Evolutionary conservation across 257 asterid genomes (phyloP).

Genomic region (Solanum sejunctum): DNA sequence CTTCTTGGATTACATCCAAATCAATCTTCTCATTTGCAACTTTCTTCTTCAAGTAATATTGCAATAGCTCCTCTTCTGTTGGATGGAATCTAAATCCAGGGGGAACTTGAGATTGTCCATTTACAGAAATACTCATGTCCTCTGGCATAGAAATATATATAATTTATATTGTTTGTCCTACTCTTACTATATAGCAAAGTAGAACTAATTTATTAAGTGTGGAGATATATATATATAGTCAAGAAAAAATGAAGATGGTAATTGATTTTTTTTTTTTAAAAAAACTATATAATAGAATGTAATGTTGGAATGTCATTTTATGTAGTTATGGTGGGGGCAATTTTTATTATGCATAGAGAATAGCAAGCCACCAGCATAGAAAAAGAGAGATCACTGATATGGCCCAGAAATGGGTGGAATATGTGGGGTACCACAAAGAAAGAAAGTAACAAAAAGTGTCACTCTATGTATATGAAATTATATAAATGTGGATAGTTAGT

Average conservation of each 20-base stretch:
- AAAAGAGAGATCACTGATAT: conserved; percentile 1
- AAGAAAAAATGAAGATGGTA: background rate
- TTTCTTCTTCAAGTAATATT: conserved; percentile 73
- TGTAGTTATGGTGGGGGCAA: conserved; percentile 1
- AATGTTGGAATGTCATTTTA: background rate
- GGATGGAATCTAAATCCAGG: conserved; percentile 94
- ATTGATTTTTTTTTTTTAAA: background rate
- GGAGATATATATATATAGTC: background rate
- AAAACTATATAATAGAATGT: background rate
- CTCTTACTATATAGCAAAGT: background rate
- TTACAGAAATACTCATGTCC: conserved; percentile 62
- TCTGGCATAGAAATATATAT: background rate
- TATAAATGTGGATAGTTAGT: background rate
- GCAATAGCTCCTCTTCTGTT: conserved; percentile 85
- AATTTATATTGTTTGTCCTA: background rate
- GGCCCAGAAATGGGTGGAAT: conserved; percentile 3
- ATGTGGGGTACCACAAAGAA: conserved; percentile 3
- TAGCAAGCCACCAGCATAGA: conserved; percentile 12
- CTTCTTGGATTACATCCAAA: conserved; percentile 80
- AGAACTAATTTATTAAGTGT: background rate
- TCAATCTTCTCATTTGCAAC: conserved; percentile 61
- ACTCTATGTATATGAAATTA: background rate
- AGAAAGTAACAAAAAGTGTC: background rate
- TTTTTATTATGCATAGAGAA: conserved; percentile 5
- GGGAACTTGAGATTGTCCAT: conserved; percentile 80